Conservation (phyloP, 495 filamentous ascomycete genomes). For the Penicillium lagena region DNA sequence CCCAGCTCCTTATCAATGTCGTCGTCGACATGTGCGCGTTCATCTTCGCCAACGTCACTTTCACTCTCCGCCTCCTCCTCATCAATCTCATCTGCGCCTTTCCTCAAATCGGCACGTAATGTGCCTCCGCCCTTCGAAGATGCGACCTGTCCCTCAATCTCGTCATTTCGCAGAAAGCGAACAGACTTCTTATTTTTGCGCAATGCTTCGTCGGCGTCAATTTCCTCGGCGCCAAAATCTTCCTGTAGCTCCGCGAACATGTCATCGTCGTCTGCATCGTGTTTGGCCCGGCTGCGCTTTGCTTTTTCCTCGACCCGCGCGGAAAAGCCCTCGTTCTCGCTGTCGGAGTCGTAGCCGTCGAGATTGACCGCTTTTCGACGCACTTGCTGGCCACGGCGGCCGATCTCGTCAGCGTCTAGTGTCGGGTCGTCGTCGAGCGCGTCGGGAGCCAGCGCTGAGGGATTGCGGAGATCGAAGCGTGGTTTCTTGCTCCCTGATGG, state of each 20-base stretch:
- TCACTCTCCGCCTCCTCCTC: slow-evolving; percentile 50
- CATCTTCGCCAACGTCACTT: slow-evolving; percentile 67
- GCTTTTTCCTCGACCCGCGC: slow-evolving; percentile 56
- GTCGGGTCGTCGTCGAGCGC: slow-evolving; percentile 73
- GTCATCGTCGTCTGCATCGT: slow-evolving; percentile 57
- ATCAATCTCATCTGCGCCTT: slow-evolving; percentile 33
- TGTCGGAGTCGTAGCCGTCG: slow-evolving; percentile 94
- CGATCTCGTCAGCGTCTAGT: slow-evolving; percentile 89
- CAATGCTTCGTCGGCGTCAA: slow-evolving; percentile 36
- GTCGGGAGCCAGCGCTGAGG: slow-evolving; percentile 77
- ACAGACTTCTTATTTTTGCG: slow-evolving; percentile 73
- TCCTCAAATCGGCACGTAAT: slow-evolving; percentile 51
- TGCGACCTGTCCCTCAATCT: slow-evolving; percentile 84
- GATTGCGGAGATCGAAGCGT: slow-evolving; percentile 92
- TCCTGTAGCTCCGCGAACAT: slow-evolving; percentile 84
- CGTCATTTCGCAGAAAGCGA: slow-evolving; percentile 62
- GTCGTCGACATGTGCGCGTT: slow-evolving; percentile 59
- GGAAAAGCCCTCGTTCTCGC: slow-evolving; percentile 84
- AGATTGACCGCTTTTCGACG: slow-evolving; percentile 92
- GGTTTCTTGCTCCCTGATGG: slow-evolving; percentile 66
- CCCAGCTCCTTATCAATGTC: slow-evolving; percentile 84
- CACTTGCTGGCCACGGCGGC: slow-evolving; percentile 64
- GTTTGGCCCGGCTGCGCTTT: slow-evolving; percentile 40
- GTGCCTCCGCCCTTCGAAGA: slow-evolving; percentile 65
- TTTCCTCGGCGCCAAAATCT: slow-evolving; percentile 48